These are phyloP conservation scores for Xerocomellus dryophilus DNA, from an alignment of 768 basidiomycete genomes.

Conservation along the genomic window DNA sequence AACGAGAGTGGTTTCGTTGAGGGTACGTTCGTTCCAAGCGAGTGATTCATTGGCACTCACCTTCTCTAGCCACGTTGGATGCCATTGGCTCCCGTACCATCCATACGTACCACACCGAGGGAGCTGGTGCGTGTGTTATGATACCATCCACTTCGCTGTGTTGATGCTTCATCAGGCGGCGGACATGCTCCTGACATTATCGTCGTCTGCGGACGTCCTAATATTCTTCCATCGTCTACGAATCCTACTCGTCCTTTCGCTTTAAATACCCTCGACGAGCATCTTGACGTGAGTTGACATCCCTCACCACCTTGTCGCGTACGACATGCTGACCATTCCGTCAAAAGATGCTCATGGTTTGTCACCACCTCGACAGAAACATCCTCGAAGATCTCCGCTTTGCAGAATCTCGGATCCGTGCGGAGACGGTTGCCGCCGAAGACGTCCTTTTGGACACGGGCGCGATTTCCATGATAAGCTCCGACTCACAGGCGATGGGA, in stretches of 20 bases:
- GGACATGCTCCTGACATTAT: slow-evolving; percentile 99
- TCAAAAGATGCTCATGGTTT: slow-evolving; percentile 97
- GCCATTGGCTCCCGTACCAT: slow-evolving; percentile 91
- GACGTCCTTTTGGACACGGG: slow-evolving; percentile 91
- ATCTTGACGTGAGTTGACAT: slow-evolving; percentile 76
- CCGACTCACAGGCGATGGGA: slow-evolving; percentile 98
- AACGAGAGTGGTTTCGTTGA: slow-evolving; percentile 98
- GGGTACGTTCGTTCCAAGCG: slow-evolving; percentile 46
- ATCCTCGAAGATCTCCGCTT: slow-evolving; percentile 94
- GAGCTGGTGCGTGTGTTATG: slow-evolving; percentile 59
- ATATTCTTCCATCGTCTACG: slow-evolving; percentile 94
- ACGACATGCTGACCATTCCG: background rate
- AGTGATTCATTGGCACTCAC: slow-evolving; percentile 4
- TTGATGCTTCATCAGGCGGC: slow-evolving; percentile 50
- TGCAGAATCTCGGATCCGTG: slow-evolving; percentile 95
- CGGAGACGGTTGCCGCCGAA: slow-evolving; percentile 96
- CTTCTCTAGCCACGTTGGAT: slow-evolving; percentile 66
- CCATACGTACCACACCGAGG: slow-evolving; percentile 96
- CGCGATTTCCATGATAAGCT: slow-evolving; percentile 95
- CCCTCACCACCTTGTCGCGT: background rate
- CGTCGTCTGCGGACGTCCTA: slow-evolving; percentile 85
- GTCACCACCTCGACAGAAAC: slow-evolving; percentile 90
- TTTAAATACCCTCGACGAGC: slow-evolving; percentile 91
- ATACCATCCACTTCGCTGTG: background rate
- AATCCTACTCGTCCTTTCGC: slow-evolving; percentile 95